These are phyloP conservation scores for Ophiostoma pallidulum DNA, from an alignment of 2,329 filamentous ascomycete genomes.

Conservation along the genomic window DNA sequence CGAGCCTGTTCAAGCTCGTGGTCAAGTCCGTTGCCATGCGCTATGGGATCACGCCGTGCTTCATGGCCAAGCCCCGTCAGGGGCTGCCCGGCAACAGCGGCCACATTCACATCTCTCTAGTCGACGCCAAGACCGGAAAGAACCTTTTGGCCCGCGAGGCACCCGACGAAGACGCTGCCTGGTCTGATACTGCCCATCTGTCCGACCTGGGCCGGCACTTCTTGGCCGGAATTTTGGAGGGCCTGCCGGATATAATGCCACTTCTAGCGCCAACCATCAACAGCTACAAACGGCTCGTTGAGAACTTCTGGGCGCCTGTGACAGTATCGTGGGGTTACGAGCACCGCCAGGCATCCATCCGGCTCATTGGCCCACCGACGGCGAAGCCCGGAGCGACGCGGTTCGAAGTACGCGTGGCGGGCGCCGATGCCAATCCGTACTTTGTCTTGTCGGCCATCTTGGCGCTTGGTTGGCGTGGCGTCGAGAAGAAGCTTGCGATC, in stretches of 20 bases:
- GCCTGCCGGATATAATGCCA: slow-evolving; percentile 91
- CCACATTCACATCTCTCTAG: slow-evolving; percentile 88
- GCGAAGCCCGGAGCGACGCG: slow-evolving; percentile 76
- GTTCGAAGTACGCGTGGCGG: slow-evolving; percentile 86
- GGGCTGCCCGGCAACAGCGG: slow-evolving; percentile 90
- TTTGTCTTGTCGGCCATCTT: slow-evolving; percentile 80
- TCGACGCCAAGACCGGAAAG: slow-evolving; percentile 66
- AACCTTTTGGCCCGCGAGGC: slow-evolving; percentile 73
- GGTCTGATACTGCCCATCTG: slow-evolving; percentile 65
- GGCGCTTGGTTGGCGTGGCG: slow-evolving; percentile 79
- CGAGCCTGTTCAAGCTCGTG: slow-evolving; percentile 86
- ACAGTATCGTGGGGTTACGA: slow-evolving; percentile 96
- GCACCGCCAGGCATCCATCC: slow-evolving; percentile 84
- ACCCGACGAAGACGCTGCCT: slow-evolving; percentile 61
- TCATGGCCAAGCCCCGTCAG: slow-evolving; percentile 95
- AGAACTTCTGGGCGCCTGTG: slow-evolving; percentile 98
- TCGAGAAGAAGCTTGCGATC: slow-evolving; percentile 85
- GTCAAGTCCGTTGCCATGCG: slow-evolving; percentile 83
- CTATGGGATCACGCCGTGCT: slow-evolving; percentile 88
- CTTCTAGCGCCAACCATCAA: slow-evolving; percentile 90
- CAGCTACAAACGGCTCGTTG: slow-evolving; percentile 94
- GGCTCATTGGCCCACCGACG: slow-evolving; percentile 81
- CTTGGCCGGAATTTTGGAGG: slow-evolving; percentile 79
- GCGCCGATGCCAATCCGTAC: slow-evolving; percentile 88
- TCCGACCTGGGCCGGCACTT: slow-evolving; percentile 89